Base-by-base conservation (phyloP, 2,329 filamentous ascomycete genomes). In the Aspergillus caelatus region DNA sequence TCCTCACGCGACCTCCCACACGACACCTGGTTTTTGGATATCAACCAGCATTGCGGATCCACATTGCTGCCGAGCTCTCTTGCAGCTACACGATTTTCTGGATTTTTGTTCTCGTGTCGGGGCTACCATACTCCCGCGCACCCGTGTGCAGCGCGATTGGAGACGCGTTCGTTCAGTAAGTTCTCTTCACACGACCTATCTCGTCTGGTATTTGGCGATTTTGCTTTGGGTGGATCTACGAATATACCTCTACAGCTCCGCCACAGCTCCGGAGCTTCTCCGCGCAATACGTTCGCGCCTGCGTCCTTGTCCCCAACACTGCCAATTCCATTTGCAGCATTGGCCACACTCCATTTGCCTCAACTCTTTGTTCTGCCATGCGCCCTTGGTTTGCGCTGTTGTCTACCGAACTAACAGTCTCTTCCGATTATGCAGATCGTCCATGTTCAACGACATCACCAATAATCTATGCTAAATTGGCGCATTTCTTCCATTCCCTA, bases 381-480 rank as follows among this genome's bases (percentile, higher is more conserved):
- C 12, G 11, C n/a, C 6, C 23, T 43, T 43, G 34, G 28, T 6
- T 41, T 19, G n/a, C 26, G 32, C n/a, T 14, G 26, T 39, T 60
- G 34, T 39, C 3, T n/a, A 55, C 45, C 58, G 45, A 45, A 52
- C 55, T 62, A 46, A 62, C 58, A 4, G 36, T 45, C 28, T 34
- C 10, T 28, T 52, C 28, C 14, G 11, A 48, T 34, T 48, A 19
- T 45, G 34, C 28, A 59, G 56, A 34, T 28, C 28, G 54, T 54
- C 43, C 52, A 58, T 58, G 52, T 32, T 52, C 46, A 58, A 28
- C 30, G 57, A 16, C 8, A 39, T 26, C 28, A 23, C 55, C 14
- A 57, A 50, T 50, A 48, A 61, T 63, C 62, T 70, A 70, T 69
- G 68, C 68, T 72, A 69, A 68, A 71, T 67, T 69, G 66, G 67